phyloP scores from a whole-genome alignment of 1,284 basidiomycete genomes.

The Amylostereum areolatum region DNA sequence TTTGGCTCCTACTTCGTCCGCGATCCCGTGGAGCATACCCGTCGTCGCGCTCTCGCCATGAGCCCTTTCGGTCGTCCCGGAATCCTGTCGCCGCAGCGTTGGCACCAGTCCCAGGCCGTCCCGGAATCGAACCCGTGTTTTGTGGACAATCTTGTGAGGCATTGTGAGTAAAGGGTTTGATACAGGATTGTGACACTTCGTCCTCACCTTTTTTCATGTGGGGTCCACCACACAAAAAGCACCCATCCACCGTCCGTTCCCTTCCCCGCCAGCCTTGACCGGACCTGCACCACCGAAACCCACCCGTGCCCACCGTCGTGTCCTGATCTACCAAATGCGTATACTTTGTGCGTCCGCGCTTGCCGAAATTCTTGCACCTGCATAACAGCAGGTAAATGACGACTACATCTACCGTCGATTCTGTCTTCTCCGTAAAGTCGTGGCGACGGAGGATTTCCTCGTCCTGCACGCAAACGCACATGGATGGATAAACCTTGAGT shows the following conservation, averaged over 20 bases:
- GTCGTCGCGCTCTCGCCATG: constrained; percentile 35
- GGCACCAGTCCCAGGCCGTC: constrained; percentile 37
- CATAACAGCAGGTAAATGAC: too few relatives aligned
- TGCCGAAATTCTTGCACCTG: constrained; percentile 96
- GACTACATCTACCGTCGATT: constrained; percentile 84
- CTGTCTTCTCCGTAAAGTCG: constrained; percentile 88
- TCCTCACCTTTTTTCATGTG: constrained; percentile 79
- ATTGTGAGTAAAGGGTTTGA: not conserved
- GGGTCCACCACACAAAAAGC: constrained; percentile 88
- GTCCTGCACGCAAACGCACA: constrained; percentile 49
- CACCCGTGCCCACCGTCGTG: constrained; percentile 63
- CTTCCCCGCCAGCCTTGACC: constrained; percentile 51
- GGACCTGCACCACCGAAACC: constrained; percentile 63
- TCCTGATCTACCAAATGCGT: constrained; percentile 95
- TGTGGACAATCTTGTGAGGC: constrained; percentile 62
- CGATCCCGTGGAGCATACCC: constrained; percentile 15
- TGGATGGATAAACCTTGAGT: too few relatives aligned
- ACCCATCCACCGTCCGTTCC: constrained; percentile 60
- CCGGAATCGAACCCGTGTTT: constrained; percentile 44
- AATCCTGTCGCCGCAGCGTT: constrained; percentile 34
- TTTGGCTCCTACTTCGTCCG: constrained; percentile 7
- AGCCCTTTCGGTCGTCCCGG: constrained; percentile 22
- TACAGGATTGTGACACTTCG: too few relatives aligned
- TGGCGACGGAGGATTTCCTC: constrained; percentile 80
- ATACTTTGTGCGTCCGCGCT: constrained; percentile 88